Evolutionary conservation across 805 yeast species (phyloP).

Genomic region (Ascoidea tarda): DNA sequence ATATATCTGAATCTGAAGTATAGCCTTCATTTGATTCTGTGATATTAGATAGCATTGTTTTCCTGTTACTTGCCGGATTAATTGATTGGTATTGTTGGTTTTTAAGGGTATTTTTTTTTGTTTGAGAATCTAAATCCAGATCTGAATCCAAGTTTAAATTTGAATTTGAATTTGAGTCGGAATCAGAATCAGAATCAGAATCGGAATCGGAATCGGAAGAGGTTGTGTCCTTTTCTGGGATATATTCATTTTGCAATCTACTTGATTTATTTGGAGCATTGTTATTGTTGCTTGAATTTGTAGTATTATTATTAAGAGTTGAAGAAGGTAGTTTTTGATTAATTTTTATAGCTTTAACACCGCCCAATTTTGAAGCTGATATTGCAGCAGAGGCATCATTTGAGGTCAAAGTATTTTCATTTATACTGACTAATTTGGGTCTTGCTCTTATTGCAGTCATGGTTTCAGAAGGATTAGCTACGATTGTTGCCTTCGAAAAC

Average conservation of each 20-base stretch:
- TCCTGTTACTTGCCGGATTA: too few relatives aligned
- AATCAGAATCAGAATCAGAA: neutral
- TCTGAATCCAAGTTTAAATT: neutral
- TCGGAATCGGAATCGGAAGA: neutral
- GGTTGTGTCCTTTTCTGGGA: neutral
- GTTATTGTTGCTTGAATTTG: too few relatives aligned
- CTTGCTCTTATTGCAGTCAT: conserved; percentile 69
- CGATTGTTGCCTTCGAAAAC: conserved; percentile 28
- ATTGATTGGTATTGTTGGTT: neutral
- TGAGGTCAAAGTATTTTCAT: neutral
- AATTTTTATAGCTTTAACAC: neutral
- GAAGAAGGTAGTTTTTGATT: too few relatives aligned
- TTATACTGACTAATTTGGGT: conserved; percentile 52
- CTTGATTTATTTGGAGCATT: neutral
- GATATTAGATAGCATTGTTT: neutral
- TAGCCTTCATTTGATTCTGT: neutral
- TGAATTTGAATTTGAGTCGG: neutral
- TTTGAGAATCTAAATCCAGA: too few relatives aligned
- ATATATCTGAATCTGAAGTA: neutral
- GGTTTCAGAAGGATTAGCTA: conserved; percentile 22
- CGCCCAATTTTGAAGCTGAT: neutral
- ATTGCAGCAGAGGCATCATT: neutral
- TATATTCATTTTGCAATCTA: neutral
- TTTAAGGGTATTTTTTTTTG: neutral
- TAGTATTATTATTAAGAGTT: too few relatives aligned